Percentiles rank a stretch among this genome's conserved stretches.
These are phyloP conservation scores for Arabis hirsuta DNA, from an alignment of 345 rosid species.

Conservation along the genomic window DNA sequence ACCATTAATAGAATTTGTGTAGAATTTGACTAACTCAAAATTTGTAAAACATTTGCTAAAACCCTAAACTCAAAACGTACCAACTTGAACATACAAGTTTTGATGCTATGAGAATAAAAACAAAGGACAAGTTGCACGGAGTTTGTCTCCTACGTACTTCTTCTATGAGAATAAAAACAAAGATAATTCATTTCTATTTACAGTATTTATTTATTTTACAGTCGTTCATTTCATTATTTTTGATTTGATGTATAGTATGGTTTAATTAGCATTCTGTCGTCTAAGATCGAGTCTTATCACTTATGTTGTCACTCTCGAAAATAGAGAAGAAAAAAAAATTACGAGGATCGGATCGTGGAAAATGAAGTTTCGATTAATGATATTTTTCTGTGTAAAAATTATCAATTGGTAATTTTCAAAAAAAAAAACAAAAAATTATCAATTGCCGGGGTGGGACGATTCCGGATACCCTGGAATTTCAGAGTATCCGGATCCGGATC, in stretches of 20 bases:
- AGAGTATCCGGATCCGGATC: no score
- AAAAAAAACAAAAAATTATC: no score
- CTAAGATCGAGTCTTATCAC: constrained; percentile 21
- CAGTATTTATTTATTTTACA: constrained; percentile 20
- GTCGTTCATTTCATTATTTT: constrained; percentile 3
- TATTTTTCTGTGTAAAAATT: not conserved
- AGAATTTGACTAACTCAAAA: not conserved
- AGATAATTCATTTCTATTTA: constrained; percentile 6
- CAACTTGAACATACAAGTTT: constrained; percentile 28
- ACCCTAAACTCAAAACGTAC: constrained; percentile 22
- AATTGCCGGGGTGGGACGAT: no score
- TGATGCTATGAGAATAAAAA: constrained; percentile 25
- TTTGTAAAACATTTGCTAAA: not conserved
- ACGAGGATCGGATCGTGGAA: not conserved
- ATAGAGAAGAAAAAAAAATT: not conserved
- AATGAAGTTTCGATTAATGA: not conserved
- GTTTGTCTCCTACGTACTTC: constrained; percentile 37
- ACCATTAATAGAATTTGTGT: constrained; percentile 6
- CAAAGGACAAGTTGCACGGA: constrained; percentile 34
- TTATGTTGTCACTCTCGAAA: constrained; percentile 12
- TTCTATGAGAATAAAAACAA: constrained; percentile 28
- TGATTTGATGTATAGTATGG: not conserved
- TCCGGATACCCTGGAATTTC: no score
- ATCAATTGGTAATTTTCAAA: constrained; percentile 11
- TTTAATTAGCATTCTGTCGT: constrained; percentile 28